Evolutionary conservation across 352 stramenopile genomes (phyloP), one percentile per base, ranked within the genome.

Genomic region (Globisporangium barbulae): DNA sequence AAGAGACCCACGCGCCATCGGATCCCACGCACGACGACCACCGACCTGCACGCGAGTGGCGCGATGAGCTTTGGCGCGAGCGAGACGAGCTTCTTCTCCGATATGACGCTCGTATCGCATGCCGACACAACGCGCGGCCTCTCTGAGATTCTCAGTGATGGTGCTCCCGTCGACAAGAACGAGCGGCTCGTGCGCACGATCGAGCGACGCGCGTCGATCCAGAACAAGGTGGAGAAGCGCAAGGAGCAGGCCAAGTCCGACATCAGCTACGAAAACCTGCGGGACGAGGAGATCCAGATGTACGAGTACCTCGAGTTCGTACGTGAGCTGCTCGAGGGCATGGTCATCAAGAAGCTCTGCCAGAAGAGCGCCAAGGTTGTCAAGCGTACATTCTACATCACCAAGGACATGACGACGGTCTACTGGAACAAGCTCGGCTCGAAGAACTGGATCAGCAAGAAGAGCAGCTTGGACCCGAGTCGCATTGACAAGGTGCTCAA

Each of bases 251-350:
- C 68, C 37, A 71, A 74, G 49, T 77, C 76, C n/a, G 79, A 90
- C 62, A 75, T 88, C 39, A 81, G 67, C 33, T 85, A 89, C 61
- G 83, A 90, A 31, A 87, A 81, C 41, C 57, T 91, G 8, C 54
- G 67, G n/a, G 72, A 85, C 59, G 78, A 87, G 6, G 80, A 90
- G 49, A 78, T 88, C 31, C 68, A 83, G 30, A 77, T 79, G 58
- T 87, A 87, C 64, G 80, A 90, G 58, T 90, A 91, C 59, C 67
- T 90, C 30, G 79, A 89, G 69, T 91, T 91, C 56, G 70, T 91
- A 2, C 79, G 78, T 28, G 74, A 81, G 45, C 50, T 91, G 13
- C 67, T 88, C 5, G 79, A 89, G 30, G 83, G 81, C 13, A 71
- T 85, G n/a, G 33, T 61, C 12, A 37, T 91, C 42, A 88, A 84